phyloP scores from a whole-genome alignment of 495 filamentous ascomycete genomes.

The Halenospora varia region DNA sequence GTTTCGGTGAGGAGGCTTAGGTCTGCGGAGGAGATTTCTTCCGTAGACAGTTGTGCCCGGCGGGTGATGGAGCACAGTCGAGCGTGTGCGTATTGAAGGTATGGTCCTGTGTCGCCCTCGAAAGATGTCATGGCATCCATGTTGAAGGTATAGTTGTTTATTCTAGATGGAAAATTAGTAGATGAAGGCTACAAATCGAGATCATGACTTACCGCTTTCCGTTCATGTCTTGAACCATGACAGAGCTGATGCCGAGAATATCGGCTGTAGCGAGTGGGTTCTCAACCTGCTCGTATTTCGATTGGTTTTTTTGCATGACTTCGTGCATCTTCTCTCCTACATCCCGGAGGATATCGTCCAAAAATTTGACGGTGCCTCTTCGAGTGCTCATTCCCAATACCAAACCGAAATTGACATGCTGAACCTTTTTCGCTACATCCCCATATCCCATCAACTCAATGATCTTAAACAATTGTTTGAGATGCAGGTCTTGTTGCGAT shows the following conservation, averaged over 20 bases:
- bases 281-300: conserved; percentile 57
- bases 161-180: conserved; percentile 30
- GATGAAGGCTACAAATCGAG: background rate
- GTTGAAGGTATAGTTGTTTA: conserved; percentile 62
- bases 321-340: conserved; percentile 63
- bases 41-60: conserved; percentile 43
- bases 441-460: conserved; percentile 54
- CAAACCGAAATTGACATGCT: conserved; percentile 62
- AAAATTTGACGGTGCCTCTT: conserved; percentile 51
- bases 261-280: conserved; percentile 51
- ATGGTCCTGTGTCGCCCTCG: conserved; percentile 66
- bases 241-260: conserved; percentile 55
- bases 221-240: conserved; percentile 65
- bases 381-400: conserved; percentile 62
- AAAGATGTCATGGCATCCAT: conserved; percentile 65
- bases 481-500: conserved; percentile 55
- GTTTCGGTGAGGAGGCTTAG: conserved; percentile 53
- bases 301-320: conserved; percentile 57
- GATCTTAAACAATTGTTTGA: conserved; percentile 63
- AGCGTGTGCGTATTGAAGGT: conserved; percentile 66
- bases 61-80: conserved; percentile 60
- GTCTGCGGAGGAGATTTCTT: conserved; percentile 53
- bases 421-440: conserved; percentile 51
- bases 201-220: conserved; percentile 48
- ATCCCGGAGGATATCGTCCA: conserved; percentile 59